These are phyloP conservation scores for Neovahlkampfia damariscottae DNA, from an alignment of 78 protist species.

Conservation along the genomic window DNA sequence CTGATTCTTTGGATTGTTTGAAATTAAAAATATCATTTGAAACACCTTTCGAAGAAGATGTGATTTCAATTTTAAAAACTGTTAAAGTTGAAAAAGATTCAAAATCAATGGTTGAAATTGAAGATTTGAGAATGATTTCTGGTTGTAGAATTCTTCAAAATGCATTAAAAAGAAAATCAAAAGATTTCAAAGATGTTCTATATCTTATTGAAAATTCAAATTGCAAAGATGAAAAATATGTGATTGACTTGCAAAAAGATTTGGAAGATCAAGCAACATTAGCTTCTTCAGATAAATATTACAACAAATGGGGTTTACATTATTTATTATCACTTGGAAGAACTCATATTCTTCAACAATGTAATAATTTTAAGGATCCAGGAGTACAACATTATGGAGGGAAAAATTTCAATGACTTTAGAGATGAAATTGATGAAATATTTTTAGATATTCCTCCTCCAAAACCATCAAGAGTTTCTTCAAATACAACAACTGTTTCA, in stretches of 20 bases:
- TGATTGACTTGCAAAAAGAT: constrained; percentile 14
- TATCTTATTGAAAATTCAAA: not conserved
- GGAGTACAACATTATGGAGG: constrained; percentile 61
- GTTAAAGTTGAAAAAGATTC: not conserved
- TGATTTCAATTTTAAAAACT: not conserved
- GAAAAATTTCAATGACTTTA: constrained; percentile 21
- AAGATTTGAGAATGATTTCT: not conserved
- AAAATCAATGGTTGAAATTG: not conserved
- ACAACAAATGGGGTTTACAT: constrained; percentile 48
- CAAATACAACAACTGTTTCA: constrained; percentile 4
- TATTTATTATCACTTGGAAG: constrained; percentile 43
- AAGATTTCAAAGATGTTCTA: not conserved
- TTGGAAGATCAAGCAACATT: constrained; percentile 34
- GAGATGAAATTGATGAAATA: constrained; percentile 36
- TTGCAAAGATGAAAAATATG: not conserved
- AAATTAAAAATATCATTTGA: too few species aligned
- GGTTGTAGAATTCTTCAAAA: not conserved
- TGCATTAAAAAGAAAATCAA: too few species aligned
- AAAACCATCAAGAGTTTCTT: constrained; percentile 15
- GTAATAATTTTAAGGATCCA: constrained; percentile 63
- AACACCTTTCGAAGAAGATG: too few species aligned
- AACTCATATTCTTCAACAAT: constrained; percentile 45
- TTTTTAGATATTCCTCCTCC: constrained; percentile 45
- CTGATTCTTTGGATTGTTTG: not conserved
- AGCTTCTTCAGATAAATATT: constrained; percentile 14